Percentiles rank a stretch among this genome's conserved stretches.
Evolutionary conservation across 805 yeast species (phyloP).

Genomic region (Wickerhamiella qilinensis): DNA sequence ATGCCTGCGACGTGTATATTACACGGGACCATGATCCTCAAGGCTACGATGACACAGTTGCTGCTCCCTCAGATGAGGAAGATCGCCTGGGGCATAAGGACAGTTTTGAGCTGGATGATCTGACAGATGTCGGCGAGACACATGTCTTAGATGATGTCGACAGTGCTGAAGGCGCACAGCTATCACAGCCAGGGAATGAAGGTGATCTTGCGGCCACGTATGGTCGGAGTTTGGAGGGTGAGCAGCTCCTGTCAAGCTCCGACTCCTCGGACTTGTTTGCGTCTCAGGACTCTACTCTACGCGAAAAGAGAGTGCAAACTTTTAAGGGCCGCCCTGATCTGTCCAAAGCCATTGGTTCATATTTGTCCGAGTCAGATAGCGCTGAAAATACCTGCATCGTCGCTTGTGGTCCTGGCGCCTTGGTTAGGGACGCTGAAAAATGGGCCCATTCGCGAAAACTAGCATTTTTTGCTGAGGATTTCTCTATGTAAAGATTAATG

Average conservation of each 20-base stretch:
- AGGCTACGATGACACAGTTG: neutral
- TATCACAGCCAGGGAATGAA: too few species aligned
- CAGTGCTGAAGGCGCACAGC: too few species aligned
- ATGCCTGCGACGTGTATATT: conserved; percentile 11
- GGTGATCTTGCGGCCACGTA: too few species aligned
- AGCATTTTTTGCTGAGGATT: conserved; percentile 13
- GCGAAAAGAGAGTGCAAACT: neutral
- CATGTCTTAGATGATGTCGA: too few species aligned
- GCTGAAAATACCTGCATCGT: conserved; percentile 7
- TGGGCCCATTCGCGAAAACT: conserved; percentile 10
- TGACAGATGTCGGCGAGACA: too few species aligned
- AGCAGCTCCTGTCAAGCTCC: too few species aligned
- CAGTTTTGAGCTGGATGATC: too few species aligned
- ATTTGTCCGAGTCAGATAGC: neutral
- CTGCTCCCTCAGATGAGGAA: neutral
- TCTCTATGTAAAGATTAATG: conserved; percentile 8
- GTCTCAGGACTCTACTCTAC: too few species aligned
- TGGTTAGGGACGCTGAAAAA: conserved; percentile 9
- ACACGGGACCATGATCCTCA: conserved; percentile 4
- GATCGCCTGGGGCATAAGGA: too few species aligned
- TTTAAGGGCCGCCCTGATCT: conserved; percentile 11
- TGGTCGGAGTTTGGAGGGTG: too few species aligned
- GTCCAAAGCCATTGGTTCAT: conserved; percentile 2
- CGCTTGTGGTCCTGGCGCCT: conserved; percentile 16
- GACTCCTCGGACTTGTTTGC: too few species aligned